Evolutionary conservation across 202 grass and related monocot species (phyloP).

Genomic region (Musa balbisiana): DNA sequence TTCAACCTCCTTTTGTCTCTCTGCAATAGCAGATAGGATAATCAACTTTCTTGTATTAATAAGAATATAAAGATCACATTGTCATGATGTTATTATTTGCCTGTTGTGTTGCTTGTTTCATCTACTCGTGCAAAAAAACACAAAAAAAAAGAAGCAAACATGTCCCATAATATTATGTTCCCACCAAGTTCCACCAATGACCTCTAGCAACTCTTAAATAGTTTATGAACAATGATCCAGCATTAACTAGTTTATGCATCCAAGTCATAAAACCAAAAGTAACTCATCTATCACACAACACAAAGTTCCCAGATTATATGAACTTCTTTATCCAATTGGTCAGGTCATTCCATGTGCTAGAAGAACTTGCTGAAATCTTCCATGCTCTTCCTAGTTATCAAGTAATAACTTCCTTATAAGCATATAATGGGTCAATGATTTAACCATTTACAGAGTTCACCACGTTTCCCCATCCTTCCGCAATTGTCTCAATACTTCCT

Average conservation of each 20-base stretch:
- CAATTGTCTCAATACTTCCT: too few relatives aligned
- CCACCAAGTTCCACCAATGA: not conserved
- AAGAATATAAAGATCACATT: not conserved
- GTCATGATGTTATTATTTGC: not conserved
- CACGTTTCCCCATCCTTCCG: too few relatives aligned
- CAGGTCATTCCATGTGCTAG: not conserved
- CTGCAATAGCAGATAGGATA: not conserved
- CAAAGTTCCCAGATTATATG: not conserved
- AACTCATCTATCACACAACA: not conserved
- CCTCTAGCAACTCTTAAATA: not conserved
- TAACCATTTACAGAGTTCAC: too few relatives aligned
- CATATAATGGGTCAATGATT: too few relatives aligned
- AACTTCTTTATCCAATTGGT: not conserved
- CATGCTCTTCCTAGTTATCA: too few relatives aligned
- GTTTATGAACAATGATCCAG: not conserved
- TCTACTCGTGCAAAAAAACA: not conserved
- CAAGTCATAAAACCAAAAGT: not conserved
- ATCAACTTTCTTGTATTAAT: not conserved
- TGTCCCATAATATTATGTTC: not conserved
- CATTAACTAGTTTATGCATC: too few relatives aligned
- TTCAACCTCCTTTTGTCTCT: conserved; percentile 1
- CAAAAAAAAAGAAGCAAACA: not conserved
- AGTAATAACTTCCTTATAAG: too few relatives aligned
- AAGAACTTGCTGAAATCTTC: too few relatives aligned
- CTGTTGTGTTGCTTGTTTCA: not conserved